Evolutionary conservation across 768 basidiomycete species (phyloP), one percentile per base, ranked within the genome.

Genomic region (Calocybe gangraenosa): DNA sequence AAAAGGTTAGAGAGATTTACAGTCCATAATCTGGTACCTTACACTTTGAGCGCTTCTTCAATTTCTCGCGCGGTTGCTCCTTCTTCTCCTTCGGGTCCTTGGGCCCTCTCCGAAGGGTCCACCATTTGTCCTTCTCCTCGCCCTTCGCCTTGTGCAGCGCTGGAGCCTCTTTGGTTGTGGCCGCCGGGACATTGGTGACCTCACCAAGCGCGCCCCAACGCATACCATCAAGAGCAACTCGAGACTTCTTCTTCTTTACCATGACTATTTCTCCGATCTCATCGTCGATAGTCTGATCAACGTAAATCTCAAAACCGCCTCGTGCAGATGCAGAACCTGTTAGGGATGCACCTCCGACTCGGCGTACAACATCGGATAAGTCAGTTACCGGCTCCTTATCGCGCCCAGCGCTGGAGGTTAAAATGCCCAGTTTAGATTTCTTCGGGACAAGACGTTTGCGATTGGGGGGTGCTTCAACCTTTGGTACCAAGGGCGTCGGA

Each of bases 191-290:
- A 47, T 84, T 87, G 49, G 82, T 84, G 7, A 78, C 76, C 42
- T 86, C 84, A 0, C 68, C 74, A 33, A 78, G 49, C 5, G 68
- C 60, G 8, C 66, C 76, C 65, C 83, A 84, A 61, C 73, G 36
- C 64, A 76, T 66, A 64, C 75, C 79, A 53, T 84, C 75, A 48
- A 90, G 58, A 1, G 64, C 81, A 0, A 70, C 69, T 0, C 87
- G 65, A 0, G 77, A 79, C 53, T 84, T 87, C 69, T 81, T 81
- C 75, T 86, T 87, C 74, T 83, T 85, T 30, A 89, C 79, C 59
- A 89, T 71, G 17, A 85, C 58, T 15, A 88, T 77, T 51, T 87
- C 84, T 5, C 76, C 82, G 28, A 82, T 67, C 17, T 85, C 84
- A 0, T 79, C 76, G 53, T 86, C 83, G 18, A 74, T 66, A 0